Conservation (phyloP, 1,284 basidiomycete species). For the Naganishia albida region DNA sequence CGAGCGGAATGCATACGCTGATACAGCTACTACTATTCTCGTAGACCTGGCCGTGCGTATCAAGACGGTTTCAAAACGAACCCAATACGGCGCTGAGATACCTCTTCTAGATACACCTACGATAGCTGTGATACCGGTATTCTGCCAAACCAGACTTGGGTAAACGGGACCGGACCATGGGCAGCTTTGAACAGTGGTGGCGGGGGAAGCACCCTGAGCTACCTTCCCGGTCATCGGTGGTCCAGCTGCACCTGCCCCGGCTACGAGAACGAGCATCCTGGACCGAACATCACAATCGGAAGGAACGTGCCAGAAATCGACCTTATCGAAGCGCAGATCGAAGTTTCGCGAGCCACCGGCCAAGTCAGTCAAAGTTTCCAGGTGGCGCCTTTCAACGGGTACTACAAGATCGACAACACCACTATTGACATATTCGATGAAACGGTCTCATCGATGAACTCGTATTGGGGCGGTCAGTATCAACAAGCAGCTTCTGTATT, state of each 20-base stretch:
- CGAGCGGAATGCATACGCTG: not conserved
- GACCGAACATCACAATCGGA: slow-evolving; percentile 60
- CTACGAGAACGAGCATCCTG: slow-evolving; percentile 62
- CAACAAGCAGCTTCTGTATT: slow-evolving; percentile 79
- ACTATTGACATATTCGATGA: slow-evolving; percentile 47
- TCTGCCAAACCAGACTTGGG: slow-evolving; percentile 53
- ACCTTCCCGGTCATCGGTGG: slow-evolving; percentile 59
- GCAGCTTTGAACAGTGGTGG: slow-evolving; percentile 47
- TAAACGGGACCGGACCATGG: slow-evolving; percentile 49
- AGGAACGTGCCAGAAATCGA: slow-evolving; percentile 68
- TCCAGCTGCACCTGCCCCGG: slow-evolving; percentile 58
- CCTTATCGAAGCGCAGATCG: slow-evolving; percentile 63
- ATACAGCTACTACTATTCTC: not conserved
- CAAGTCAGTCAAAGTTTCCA: slow-evolving; percentile 62
- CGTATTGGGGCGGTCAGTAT: slow-evolving; percentile 72
- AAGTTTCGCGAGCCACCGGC: slow-evolving; percentile 36
- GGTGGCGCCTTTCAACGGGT: slow-evolving; percentile 62
- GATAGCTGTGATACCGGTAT: slow-evolving; percentile 48
- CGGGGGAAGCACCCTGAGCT: slow-evolving; percentile 48
- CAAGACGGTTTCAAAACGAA: no score
- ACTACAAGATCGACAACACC: slow-evolving; percentile 64
- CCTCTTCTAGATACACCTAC: slow-evolving; percentile 46
- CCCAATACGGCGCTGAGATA: no score
- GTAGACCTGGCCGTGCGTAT: slow-evolving; percentile 58
- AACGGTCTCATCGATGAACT: slow-evolving; percentile 65